Conservation (phyloP, 805 yeast species). For the Metschnikowia hibisci region DNA sequence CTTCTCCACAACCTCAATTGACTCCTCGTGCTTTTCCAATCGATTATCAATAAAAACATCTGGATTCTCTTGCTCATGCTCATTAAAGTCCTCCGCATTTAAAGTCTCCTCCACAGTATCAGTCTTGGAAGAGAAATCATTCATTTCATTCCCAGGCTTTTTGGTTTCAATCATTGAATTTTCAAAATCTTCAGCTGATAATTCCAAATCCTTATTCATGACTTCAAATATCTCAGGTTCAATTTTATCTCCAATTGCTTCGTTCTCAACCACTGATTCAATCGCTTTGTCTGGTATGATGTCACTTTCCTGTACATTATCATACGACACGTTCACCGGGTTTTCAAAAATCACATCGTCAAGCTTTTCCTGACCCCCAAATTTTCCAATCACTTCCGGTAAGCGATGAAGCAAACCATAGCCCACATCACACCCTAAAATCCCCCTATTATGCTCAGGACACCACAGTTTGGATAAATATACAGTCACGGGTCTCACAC, state of each 20-base stretch:
- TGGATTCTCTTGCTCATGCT: too few relatives aligned
- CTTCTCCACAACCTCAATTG: too few relatives aligned
- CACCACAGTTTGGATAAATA: conserved; percentile 65
- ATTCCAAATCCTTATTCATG: too few relatives aligned
- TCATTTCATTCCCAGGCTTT: background rate
- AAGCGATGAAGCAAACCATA: conserved; percentile 83
- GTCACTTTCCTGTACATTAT: too few relatives aligned
- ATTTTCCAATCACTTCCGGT: conserved; percentile 41
- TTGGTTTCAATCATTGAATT: background rate
- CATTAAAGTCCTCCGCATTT: too few relatives aligned
- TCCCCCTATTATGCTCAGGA: conserved; percentile 57
- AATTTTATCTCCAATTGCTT: background rate
- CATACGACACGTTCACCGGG: background rate
- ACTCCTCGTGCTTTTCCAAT: too few relatives aligned
- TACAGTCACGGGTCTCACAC: conserved; percentile 84
- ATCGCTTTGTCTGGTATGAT: background rate
- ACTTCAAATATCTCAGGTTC: too few relatives aligned
- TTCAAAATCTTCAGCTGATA: background rate
- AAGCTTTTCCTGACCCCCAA: background rate
- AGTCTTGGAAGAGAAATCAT: background rate
- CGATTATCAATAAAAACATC: too few relatives aligned
- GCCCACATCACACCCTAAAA: conserved; percentile 92
- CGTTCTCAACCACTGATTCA: background rate
- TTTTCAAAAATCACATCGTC: conserved; percentile 1
- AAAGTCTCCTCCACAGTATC: too few relatives aligned